phyloP scores from a whole-genome alignment of 1,284 basidiomycete species.

The Boletus mariae region DNA sequence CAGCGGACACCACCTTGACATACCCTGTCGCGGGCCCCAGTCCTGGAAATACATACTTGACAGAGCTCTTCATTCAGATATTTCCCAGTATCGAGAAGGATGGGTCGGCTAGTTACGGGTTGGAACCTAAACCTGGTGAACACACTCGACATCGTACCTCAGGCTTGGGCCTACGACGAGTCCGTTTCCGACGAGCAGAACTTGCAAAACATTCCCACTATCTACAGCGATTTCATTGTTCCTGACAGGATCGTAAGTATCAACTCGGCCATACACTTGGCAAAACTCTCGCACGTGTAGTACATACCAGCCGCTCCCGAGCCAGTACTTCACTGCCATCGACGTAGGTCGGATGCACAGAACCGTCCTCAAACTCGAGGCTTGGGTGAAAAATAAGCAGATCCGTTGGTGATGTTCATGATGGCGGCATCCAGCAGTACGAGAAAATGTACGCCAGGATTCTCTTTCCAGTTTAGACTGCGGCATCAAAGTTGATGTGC shows the following conservation, averaged over 20 bases:
- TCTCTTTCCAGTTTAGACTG: no score
- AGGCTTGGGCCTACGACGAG: conserved; percentile 5
- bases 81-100: background rate
- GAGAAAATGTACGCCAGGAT: no score
- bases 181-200: conserved; percentile 6
- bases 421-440: no score
- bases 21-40: background rate
- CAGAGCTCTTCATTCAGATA: background rate
- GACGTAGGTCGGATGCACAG: conserved; percentile 7
- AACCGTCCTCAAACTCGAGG: conserved; percentile 14
- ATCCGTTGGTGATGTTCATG: no score
- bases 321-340: conserved; percentile 7
- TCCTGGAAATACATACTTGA: background rate
- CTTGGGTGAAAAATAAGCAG: conserved; percentile 1
- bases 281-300: background rate
- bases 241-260: no score
- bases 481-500: no score
- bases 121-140: conserved; percentile 9
- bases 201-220: conserved; percentile 8
- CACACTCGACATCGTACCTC: conserved; percentile 6
- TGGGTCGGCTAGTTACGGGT: background rate
- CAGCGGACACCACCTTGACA: background rate
- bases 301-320: conserved; percentile 13
- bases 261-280: background rate
- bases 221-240: conserved; percentile 2